phyloP scores from a whole-genome alignment of 805 yeast species.

The Pichia phayaonensis region DNA sequence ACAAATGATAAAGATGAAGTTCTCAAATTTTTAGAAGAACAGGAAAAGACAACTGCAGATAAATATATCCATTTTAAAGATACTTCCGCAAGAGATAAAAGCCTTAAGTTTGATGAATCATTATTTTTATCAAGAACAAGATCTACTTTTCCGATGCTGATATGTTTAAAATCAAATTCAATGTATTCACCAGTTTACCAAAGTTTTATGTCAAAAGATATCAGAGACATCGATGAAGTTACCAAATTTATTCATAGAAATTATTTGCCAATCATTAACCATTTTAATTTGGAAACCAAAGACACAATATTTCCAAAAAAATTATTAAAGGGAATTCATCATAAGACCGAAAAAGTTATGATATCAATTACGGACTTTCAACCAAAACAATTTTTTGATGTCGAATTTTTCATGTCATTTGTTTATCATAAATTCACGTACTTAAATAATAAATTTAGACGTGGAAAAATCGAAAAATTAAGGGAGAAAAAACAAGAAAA shows the following conservation, averaged over 20 bases:
- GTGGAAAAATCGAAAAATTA: constrained; percentile 24
- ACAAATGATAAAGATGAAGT: constrained; percentile 37
- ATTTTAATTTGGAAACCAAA: constrained; percentile 36
- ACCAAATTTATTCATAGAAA: constrained; percentile 42
- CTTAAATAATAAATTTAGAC: constrained; percentile 32
- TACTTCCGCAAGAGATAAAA: background rate
- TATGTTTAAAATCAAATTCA: constrained; percentile 52
- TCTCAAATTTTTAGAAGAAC: constrained; percentile 33
- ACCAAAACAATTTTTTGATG: constrained; percentile 17
- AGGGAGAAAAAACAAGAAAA: constrained; percentile 33
- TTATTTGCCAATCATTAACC: constrained; percentile 45
- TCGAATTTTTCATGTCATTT: constrained; percentile 29
- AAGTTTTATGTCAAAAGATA: constrained; percentile 57
- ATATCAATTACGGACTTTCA: constrained; percentile 41
- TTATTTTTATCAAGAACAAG: constrained; percentile 44
- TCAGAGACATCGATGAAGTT: constrained; percentile 42
- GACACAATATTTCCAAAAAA: constrained; percentile 30
- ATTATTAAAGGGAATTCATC: constrained; percentile 17
- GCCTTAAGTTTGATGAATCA: constrained; percentile 35
- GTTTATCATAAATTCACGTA: constrained; percentile 40
- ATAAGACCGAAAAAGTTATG: constrained; percentile 38
- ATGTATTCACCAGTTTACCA: constrained; percentile 46
- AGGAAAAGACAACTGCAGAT: constrained; percentile 34
- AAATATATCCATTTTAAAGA: constrained; percentile 32
- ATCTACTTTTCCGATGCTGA: constrained; percentile 54